Evolutionary conservation across 2,329 filamentous ascomycete genomes (phyloP).

Genomic region (Raffaelea arxii): DNA sequence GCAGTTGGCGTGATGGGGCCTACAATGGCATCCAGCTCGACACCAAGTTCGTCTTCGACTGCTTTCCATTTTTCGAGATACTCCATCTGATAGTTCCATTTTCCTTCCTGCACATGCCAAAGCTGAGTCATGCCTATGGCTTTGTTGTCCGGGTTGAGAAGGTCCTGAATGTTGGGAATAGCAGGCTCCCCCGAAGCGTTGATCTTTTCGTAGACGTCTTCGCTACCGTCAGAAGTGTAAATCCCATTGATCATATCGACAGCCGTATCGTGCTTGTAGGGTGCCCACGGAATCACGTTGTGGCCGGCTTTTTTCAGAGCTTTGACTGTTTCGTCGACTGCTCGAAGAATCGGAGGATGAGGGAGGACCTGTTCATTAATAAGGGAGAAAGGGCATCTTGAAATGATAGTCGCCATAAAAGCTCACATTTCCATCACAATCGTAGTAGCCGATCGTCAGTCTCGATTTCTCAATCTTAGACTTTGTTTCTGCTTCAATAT

Average conservation of each 20-base stretch:
- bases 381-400: too few relatives aligned
- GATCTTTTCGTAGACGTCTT: slow-evolving; percentile 31
- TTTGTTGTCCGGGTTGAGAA: background rate
- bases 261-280: background rate
- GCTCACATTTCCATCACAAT: background rate
- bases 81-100: slow-evolving; percentile 1
- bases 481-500: slow-evolving; percentile 8
- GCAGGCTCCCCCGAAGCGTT: slow-evolving; percentile 12
- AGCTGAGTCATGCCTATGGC: background rate
- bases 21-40: slow-evolving; percentile 45
- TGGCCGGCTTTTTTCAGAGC: background rate
- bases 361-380: background rate
- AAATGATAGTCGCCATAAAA: background rate
- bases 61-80: slow-evolving; percentile 1
- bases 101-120: background rate
- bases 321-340: background rate
- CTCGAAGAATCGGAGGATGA: background rate
- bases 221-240: background rate
- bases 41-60: background rate
- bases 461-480: slow-evolving; percentile 6
- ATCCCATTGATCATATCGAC: background rate
- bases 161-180: slow-evolving; percentile 12
- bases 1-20: slow-evolving; percentile 40
- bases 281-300: background rate
- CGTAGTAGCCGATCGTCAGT: slow-evolving; percentile 44